Base-by-base conservation (phyloP, 139 green algal species). In the Medakamo hakoo region DNA sequence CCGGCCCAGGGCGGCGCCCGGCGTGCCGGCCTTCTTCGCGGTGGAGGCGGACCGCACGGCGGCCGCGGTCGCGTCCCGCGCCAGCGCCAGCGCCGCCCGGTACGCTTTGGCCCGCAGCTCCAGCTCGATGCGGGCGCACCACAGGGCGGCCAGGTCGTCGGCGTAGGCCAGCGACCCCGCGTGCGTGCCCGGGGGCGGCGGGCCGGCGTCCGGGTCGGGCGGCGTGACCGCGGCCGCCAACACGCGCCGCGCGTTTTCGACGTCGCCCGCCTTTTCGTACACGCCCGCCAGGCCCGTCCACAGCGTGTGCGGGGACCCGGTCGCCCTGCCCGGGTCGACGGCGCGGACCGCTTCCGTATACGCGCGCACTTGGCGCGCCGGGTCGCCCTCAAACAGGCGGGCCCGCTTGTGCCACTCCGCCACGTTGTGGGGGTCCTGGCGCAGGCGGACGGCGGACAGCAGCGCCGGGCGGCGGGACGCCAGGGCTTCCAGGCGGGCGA, bases 401-500 rank as follows among this genome's bases (percentile, higher is more conserved):
- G 90, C 88, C 28, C 92, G 79, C 73, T 95, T 94, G 75, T 92
- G 84, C 88, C 88, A 95, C 78, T 98, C 91, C 62, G 82, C 68
- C 67, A 98, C 91, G 63, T 95, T 96, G 82, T 98, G 88, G 28
- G 91, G 91, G 81, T 98, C 97, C 77, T 98, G 91, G 57, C 91
- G 80, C 68, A 99, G 83, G 78, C 96, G 87, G 27, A 98, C 92
- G 56, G 71, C 83, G 64, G 63, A 83, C 66, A 96, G 74, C 73
- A 96, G 75, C 75, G 90, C 86, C 3, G 88, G 88, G n/a, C 93
- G 78, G n/a, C 88, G 74, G 60, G 80, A 75, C 67, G 92, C 83
- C 29, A 93, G 71, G 73, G 86, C 66, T 68, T 98, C 90, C 52
- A 98, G 66, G 28, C 89, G 79, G 4, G 85, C 91, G n/a, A 98